phyloP scores from a whole-genome alignment of 257 asterid genomes.

The Solanum sejunctum region DNA sequence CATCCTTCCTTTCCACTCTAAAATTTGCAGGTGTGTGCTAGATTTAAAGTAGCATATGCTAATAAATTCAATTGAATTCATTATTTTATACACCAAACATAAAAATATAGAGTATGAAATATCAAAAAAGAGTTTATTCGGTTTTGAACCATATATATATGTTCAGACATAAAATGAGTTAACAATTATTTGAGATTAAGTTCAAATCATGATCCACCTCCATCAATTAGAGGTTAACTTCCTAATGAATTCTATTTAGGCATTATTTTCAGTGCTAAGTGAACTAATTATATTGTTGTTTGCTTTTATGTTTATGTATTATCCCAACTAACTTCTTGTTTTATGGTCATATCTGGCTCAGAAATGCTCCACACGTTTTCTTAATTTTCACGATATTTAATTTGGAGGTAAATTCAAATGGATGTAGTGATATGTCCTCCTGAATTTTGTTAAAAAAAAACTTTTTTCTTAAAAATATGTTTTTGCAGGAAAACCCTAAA shows the following conservation, averaged over 20 bases:
- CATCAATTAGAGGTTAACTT: neutral
- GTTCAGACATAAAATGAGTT: neutral
- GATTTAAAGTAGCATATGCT: neutral
- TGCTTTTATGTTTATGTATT: neutral
- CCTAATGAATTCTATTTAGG: neutral
- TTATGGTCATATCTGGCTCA: neutral
- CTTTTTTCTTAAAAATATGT: neutral
- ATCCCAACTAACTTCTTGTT: neutral
- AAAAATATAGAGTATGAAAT: neutral
- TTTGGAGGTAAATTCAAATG: neutral
- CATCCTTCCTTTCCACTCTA: neutral
- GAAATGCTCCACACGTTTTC: neutral
- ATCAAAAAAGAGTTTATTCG: neutral
- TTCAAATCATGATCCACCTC: neutral
- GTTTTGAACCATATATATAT: neutral
- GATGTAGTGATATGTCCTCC: neutral
- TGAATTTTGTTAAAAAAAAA: neutral
- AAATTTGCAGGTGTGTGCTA: neutral
- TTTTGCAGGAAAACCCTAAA: neutral
- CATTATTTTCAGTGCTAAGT: neutral
- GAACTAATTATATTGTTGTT: neutral
- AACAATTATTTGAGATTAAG: neutral
- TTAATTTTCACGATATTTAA: neutral
- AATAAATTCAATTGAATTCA: neutral
- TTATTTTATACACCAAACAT: neutral